A percentile compares a stretch with the other conserved stretches of the same genome.
Evolutionary conservation across 75 land plant genomes (phyloP).

Genomic region (Cupressus sempervirens): DNA sequence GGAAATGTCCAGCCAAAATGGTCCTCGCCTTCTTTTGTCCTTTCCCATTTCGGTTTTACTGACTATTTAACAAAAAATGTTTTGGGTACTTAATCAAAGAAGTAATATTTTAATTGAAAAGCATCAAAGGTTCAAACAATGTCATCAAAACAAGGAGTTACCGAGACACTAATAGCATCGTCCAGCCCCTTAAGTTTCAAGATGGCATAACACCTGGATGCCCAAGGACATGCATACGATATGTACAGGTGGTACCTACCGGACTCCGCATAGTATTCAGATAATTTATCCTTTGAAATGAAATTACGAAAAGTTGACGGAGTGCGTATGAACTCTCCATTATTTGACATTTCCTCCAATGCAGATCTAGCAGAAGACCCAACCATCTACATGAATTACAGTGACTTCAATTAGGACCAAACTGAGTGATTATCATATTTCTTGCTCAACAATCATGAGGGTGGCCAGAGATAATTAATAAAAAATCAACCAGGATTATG

Average conservation of each 20-base stretch:
- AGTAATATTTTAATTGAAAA: constrained; percentile 4
- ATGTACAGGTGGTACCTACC: constrained; percentile 85
- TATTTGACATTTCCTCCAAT: constrained; percentile 50
- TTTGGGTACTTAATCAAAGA: constrained; percentile 6
- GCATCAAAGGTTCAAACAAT: neutral
- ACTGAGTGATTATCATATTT: neutral
- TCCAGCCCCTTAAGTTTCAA: constrained; percentile 86
- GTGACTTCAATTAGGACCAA: neutral
- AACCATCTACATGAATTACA: neutral
- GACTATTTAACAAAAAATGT: constrained; percentile 23
- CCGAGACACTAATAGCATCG: constrained; percentile 68
- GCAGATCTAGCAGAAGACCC: constrained; percentile 38
- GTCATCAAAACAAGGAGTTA: constrained; percentile 14
- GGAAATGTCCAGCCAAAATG: constrained; percentile 90
- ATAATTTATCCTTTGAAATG: constrained; percentile 41
- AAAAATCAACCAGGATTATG: neutral
- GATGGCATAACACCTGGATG: constrained; percentile 72
- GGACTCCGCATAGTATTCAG: constrained; percentile 60
- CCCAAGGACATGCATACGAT: constrained; percentile 93
- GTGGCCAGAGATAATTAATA: neutral
- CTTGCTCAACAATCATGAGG: neutral
- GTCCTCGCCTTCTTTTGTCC: constrained; percentile 70
- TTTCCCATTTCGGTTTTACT: constrained; percentile 72
- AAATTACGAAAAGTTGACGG: constrained; percentile 68
- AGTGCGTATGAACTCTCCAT: constrained; percentile 67